phyloP scores from a whole-genome alignment of 2,329 filamentous ascomycete genomes.

The Knufia fluminis region DNA sequence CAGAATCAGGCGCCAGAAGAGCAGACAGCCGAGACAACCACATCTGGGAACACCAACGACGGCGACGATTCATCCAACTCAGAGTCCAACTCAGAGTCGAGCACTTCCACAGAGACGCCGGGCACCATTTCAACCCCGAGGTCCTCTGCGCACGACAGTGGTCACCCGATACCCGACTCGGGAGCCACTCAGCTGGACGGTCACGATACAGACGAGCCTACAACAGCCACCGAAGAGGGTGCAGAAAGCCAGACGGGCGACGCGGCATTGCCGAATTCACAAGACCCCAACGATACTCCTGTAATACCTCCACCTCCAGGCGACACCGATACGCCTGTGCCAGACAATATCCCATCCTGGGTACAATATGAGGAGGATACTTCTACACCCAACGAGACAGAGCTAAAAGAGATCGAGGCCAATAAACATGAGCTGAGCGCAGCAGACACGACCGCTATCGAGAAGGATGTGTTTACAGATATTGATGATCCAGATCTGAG shows the following conservation, averaged over 20 bases:
- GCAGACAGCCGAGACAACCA: neutral
- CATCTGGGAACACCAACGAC: neutral
- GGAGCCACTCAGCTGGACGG: neutral
- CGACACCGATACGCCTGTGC: slow-evolving; percentile 24
- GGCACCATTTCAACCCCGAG: slow-evolving; percentile 8
- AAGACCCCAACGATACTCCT: slow-evolving; percentile 8
- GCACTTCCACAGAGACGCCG: slow-evolving; percentile 8
- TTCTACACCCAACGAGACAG: slow-evolving; percentile 46
- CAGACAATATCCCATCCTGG: slow-evolving; percentile 34
- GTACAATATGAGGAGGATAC: slow-evolving; percentile 48
- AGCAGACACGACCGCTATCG: slow-evolving; percentile 40
- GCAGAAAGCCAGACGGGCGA: neutral
- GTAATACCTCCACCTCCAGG: slow-evolving; percentile 14
- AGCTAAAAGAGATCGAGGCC: slow-evolving; percentile 49
- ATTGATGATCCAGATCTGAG: slow-evolving; percentile 50
- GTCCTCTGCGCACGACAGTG: slow-evolving; percentile 8
- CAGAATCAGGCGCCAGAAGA: neutral
- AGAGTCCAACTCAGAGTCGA: slow-evolving; percentile 8
- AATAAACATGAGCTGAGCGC: slow-evolving; percentile 43
- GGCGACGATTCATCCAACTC: slow-evolving; percentile 8
- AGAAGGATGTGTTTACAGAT: slow-evolving; percentile 46
- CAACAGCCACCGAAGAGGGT: neutral
- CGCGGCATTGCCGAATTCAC: neutral
- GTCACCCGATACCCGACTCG: slow-evolving; percentile 1
- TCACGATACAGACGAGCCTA: neutral